Evolutionary conservation across 345 rosid species (phyloP).

Genomic region (Aquilaria malaccensis): DNA sequence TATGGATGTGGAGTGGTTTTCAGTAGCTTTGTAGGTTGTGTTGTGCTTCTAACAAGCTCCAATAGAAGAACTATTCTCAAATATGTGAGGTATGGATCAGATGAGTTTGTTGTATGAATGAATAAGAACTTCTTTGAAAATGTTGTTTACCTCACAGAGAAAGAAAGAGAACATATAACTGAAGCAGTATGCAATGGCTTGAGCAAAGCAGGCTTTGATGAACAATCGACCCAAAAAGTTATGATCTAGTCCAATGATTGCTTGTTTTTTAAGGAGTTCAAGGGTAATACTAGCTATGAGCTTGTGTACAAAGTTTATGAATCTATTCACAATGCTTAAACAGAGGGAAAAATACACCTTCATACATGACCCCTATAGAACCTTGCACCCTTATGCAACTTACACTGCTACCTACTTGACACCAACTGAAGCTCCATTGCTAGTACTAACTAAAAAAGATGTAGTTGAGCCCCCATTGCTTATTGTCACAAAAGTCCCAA

Average conservation of each 20-base stretch:
- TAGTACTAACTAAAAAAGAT: constrained; percentile 44
- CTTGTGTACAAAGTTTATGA: constrained; percentile 66
- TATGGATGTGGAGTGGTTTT: no score
- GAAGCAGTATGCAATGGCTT: constrained; percentile 51
- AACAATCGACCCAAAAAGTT: constrained; percentile 37
- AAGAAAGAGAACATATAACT: constrained; percentile 40
- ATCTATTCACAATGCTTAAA: constrained; percentile 46
- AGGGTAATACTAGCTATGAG: constrained; percentile 35
- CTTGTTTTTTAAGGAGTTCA: constrained; percentile 60
- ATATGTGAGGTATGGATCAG: no score
- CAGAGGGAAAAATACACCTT: constrained; percentile 12
- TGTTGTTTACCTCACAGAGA: constrained; percentile 61
- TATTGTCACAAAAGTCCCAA: constrained; percentile 17
- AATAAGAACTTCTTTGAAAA: constrained; percentile 32
- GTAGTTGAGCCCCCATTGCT: constrained; percentile 65
- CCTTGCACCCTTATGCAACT: constrained; percentile 40
- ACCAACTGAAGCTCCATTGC: constrained; percentile 64
- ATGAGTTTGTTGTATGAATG: no score
- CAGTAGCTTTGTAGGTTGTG: no score
- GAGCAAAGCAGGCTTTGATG: constrained; percentile 52
- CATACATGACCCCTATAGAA: constrained; percentile 49
- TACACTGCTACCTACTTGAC: constrained; percentile 16
- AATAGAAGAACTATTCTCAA: no score
- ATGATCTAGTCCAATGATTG: constrained; percentile 82
- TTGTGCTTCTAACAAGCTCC: no score